A percentile compares a stretch with the other conserved stretches of the same genome.
phyloP scores from a whole-genome alignment of 768 basidiomycete genomes.

The Amylocystis lapponica region DNA sequence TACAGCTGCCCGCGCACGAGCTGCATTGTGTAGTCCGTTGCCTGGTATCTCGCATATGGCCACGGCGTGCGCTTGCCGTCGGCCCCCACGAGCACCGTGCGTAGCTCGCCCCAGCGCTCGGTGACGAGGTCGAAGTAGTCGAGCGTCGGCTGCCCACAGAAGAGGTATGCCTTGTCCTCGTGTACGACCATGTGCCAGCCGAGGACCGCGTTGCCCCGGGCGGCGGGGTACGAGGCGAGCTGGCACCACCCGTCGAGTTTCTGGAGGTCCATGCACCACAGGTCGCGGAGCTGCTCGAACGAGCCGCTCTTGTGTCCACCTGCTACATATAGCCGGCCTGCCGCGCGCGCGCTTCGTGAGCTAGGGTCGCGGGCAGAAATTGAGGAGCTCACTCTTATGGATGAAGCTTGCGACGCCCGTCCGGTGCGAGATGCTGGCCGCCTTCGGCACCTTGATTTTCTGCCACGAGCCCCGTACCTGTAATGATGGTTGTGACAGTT shows the following conservation, averaged over 20 bases:
- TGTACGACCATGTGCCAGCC: slow-evolving; percentile 17
- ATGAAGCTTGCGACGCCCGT: slow-evolving; percentile 19
- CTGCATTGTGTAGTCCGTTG: slow-evolving; percentile 12
- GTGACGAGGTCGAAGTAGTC: slow-evolving; percentile 33
- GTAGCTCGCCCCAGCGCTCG: slow-evolving; percentile 28
- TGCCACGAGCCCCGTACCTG: slow-evolving; percentile 35
- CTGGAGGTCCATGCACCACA: slow-evolving; percentile 16
- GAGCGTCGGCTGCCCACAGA: slow-evolving; percentile 25
- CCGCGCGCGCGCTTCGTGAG: neutral
- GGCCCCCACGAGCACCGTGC: slow-evolving; percentile 18
- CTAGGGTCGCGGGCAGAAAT: neutral
- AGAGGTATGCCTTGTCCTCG: slow-evolving; percentile 31
- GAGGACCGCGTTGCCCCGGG: neutral
- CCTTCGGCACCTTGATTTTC: slow-evolving; percentile 23
- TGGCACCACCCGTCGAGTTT: slow-evolving; percentile 13
- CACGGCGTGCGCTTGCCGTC: slow-evolving; percentile 7
- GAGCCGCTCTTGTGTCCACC: slow-evolving; percentile 12
- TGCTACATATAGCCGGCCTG: slow-evolving; percentile 14
- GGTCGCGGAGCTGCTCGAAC: slow-evolving; percentile 10
- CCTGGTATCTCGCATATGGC: slow-evolving; percentile 5
- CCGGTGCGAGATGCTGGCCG: slow-evolving; percentile 23
- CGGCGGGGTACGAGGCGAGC: slow-evolving; percentile 12
- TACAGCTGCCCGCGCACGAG: slow-evolving; percentile 28
- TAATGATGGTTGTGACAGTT: slow-evolving; percentile 5
- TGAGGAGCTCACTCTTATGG: slow-evolving; percentile 13